Evolutionary conservation across 2,329 filamentous ascomycete species (phyloP).

Genomic region (Claviceps spartinae): DNA sequence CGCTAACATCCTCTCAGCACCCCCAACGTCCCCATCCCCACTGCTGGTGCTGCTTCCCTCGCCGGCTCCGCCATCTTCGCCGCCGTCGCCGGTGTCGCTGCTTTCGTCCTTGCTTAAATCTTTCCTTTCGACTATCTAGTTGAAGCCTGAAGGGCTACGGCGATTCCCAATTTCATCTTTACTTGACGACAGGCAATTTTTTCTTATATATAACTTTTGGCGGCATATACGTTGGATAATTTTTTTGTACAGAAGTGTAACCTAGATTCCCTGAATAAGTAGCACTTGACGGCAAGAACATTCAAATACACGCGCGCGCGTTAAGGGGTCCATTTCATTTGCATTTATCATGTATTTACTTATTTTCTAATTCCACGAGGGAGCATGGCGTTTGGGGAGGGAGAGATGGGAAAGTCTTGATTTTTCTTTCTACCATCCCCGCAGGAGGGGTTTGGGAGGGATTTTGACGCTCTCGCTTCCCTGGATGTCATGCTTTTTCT

Average conservation of each 20-base stretch:
- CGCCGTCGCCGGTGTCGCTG: conserved; percentile 39
- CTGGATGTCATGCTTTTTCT: not conserved
- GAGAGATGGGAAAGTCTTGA: no score
- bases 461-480: not conserved
- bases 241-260: conserved; percentile 18
- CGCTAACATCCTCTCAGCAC: conserved; percentile 5
- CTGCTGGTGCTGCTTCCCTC: conserved; percentile 39
- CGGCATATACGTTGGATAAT: conserved; percentile 12
- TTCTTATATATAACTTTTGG: conserved; percentile 4
- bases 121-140: conserved; percentile 22
- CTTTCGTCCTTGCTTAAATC: conserved; percentile 41
- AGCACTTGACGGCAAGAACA: conserved; percentile 12
- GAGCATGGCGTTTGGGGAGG: not conserved
- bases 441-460: no score
- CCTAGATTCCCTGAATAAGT: conserved; percentile 1
- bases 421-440: no score
- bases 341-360: conserved; percentile 7
- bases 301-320: conserved; percentile 11
- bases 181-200: conserved; percentile 6
- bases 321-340: conserved; percentile 1
- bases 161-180: conserved; percentile 9
- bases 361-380: not conserved
- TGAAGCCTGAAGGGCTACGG: conserved; percentile 28
- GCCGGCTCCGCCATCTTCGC: conserved; percentile 40
- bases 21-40: conserved; percentile 23